Conservation (phyloP, 345 rosid genomes). For the Murraya paniculata region DNA sequence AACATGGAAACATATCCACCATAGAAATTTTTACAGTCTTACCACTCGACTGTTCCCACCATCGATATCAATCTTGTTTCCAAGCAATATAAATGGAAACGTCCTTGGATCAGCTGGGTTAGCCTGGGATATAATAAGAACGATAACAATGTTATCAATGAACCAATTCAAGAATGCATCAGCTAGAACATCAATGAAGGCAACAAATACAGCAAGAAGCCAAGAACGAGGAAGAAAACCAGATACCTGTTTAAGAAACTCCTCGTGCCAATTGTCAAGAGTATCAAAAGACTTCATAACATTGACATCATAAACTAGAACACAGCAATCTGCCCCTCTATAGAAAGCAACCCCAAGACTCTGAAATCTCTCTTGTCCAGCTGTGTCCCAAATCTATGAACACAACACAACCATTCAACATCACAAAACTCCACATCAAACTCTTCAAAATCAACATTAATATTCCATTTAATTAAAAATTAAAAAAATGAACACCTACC, state of each 20-base stretch:
- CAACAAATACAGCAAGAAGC: neutral
- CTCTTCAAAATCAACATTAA: neutral
- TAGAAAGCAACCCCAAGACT: constrained; percentile 97
- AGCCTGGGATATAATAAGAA: constrained; percentile 49
- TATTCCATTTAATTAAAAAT: constrained; percentile 5
- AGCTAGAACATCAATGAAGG: neutral
- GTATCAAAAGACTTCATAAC: constrained; percentile 84
- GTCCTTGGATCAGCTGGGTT: constrained; percentile 69
- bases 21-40: constrained; percentile 21
- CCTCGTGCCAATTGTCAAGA: constrained; percentile 95
- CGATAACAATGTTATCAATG: constrained; percentile 18
- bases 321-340: constrained; percentile 97
- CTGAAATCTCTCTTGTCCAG: constrained; percentile 96
- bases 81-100: constrained; percentile 87
- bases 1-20: neutral
- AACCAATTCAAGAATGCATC: neutral
- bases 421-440: neutral
- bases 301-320: constrained; percentile 88
- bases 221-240: neutral
- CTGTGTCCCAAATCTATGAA: constrained; percentile 95
- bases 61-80: constrained; percentile 97
- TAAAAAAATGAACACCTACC: constrained; percentile 33
- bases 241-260: constrained; percentile 93
- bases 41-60: constrained; percentile 99
- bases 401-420: constrained; percentile 1